Evolutionary conservation across 2,329 filamentous ascomycete genomes (phyloP).

Genomic region (Gaeumannomyces sp.): DNA sequence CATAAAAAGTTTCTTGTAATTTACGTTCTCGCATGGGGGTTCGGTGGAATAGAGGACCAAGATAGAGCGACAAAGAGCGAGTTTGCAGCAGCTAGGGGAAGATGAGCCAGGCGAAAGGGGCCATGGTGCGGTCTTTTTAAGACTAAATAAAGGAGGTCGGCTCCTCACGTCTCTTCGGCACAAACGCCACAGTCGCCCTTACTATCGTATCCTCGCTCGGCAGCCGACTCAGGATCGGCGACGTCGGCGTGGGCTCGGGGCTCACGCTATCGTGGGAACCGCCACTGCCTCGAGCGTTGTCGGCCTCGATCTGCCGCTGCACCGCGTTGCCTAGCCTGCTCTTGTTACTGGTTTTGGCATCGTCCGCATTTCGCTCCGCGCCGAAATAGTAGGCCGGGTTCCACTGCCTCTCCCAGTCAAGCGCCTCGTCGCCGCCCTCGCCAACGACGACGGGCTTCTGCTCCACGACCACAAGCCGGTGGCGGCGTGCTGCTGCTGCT

Average conservation of each 20-base stretch:
- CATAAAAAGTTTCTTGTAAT: not conserved
- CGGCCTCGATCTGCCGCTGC: not conserved
- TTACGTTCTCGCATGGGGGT: not conserved
- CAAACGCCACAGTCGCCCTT: not conserved
- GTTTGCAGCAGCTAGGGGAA: no score
- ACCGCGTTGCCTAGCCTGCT: not conserved
- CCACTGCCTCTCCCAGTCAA: slow-evolving; percentile 14
- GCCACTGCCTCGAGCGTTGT: not conserved
- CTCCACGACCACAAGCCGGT: not conserved
- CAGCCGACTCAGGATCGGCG: slow-evolving; percentile 4
- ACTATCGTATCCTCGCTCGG: not conserved
- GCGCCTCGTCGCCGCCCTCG: not conserved
- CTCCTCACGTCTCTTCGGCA: not conserved
- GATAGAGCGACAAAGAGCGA: no score
- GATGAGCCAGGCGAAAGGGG: no score
- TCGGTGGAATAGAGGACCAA: no score
- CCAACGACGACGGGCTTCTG: not conserved
- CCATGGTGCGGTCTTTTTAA: no score
- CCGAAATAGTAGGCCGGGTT: slow-evolving; percentile 14
- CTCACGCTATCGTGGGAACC: not conserved
- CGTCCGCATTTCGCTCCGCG: not conserved
- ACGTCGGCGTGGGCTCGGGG: not conserved
- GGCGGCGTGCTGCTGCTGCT: no score
- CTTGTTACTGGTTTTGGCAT: no score
- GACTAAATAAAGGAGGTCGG: not conserved